phyloP scores from a whole-genome alignment of 2,329 filamentous ascomycete species.

The Colletotrichum liaoningense region DNA sequence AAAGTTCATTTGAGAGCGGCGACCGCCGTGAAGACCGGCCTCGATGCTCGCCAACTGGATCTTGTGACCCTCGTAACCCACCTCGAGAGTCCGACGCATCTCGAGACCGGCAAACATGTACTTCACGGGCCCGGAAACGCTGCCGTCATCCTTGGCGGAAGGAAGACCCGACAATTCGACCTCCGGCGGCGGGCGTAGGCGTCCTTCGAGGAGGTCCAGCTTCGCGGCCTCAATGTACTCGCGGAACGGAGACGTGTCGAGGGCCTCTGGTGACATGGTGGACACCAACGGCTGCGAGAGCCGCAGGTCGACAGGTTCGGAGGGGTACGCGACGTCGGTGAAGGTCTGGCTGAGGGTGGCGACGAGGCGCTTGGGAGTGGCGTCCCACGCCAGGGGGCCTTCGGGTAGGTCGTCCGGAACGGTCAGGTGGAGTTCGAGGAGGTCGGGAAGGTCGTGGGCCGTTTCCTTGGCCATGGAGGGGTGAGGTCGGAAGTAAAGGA shows the following conservation, averaged over 20 bases:
- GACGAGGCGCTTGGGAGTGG: constrained; percentile 43
- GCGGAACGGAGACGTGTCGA: constrained; percentile 47
- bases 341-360: constrained; percentile 51
- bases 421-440: constrained; percentile 36
- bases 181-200: constrained; percentile 52
- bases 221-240: constrained; percentile 57
- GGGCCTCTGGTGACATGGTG: constrained; percentile 32
- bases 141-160: not conserved
- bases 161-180: constrained; percentile 37
- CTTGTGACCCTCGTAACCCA: constrained; percentile 55
- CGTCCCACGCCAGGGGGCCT: constrained; percentile 35
- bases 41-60: constrained; percentile 65
- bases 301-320: constrained; percentile 60
- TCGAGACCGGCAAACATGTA: constrained; percentile 63
- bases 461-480: not conserved
- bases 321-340: constrained; percentile 60
- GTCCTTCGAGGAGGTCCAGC: constrained; percentile 57
- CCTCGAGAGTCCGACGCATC: constrained; percentile 58
- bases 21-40: constrained; percentile 62
- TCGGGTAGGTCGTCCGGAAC: constrained; percentile 29
- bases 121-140: not conserved
- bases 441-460: not conserved
- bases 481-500: constrained; percentile 55
- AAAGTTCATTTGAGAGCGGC: constrained; percentile 62
- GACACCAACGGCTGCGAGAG: constrained; percentile 52